Conservation (phyloP, 2,329 filamentous ascomycete genomes). For the Talaromyces sp. region DNA sequence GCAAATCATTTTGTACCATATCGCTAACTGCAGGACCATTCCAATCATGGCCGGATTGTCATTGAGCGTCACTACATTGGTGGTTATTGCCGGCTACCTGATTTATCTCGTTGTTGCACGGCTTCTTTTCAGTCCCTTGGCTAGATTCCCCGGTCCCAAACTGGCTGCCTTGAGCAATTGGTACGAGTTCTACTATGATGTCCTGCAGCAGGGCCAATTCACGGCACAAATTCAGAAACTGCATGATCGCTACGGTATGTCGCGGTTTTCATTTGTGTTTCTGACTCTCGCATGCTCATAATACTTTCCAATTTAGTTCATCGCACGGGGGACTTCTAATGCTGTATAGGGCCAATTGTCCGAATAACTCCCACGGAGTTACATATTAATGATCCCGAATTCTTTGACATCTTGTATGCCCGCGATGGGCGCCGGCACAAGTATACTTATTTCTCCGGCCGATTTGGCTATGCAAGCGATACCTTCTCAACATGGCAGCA, state of each 20-base stretch:
- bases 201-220: slow-evolving; percentile 27
- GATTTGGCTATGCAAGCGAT: slow-evolving; percentile 32
- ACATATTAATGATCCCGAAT: slow-evolving; percentile 33
- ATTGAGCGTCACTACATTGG: neutral
- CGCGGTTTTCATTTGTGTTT: neutral
- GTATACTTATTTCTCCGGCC: slow-evolving; percentile 31
- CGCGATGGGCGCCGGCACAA: slow-evolving; percentile 35
- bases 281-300: neutral
- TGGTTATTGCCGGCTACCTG: neutral
- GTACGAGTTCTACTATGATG: slow-evolving; percentile 33
- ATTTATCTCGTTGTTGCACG: slow-evolving; percentile 9
- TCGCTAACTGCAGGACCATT: neutral
- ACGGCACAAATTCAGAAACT: slow-evolving; percentile 26
- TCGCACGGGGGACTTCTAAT: neutral
- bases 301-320: neutral
- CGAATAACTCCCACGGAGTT: slow-evolving; percentile 35
- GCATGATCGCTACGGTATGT: slow-evolving; percentile 28
- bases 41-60: neutral
- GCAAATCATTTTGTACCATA: neutral
- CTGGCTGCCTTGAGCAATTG: slow-evolving; percentile 25
- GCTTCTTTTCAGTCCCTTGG: slow-evolving; percentile 11
- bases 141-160: slow-evolving; percentile 15
- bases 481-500: slow-evolving; percentile 36
- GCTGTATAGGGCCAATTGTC: slow-evolving; percentile 32
- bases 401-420: slow-evolving; percentile 33